Evolutionary conservation across 352 stramenopile genomes (phyloP).

Genomic region (Pythium sukuiense): DNA sequence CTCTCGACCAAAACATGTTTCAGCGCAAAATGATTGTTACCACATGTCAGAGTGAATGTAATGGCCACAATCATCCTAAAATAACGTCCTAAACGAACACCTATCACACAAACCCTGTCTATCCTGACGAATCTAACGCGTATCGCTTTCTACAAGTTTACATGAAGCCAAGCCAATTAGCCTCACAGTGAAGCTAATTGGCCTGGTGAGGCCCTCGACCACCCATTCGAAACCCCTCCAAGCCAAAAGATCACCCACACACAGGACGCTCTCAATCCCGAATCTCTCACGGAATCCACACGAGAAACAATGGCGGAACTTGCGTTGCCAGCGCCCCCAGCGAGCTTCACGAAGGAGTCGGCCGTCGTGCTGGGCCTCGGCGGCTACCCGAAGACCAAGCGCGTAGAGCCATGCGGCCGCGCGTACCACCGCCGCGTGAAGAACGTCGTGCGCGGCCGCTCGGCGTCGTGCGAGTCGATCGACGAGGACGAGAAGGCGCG

Average conservation of each 20-base stretch:
- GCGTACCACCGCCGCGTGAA: constrained; percentile 73
- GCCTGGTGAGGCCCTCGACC: neutral
- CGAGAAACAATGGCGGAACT: constrained; percentile 20
- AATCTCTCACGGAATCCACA: neutral
- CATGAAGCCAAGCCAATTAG: neutral
- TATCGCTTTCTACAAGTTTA: neutral
- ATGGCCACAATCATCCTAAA: neutral
- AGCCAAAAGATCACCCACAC: neutral
- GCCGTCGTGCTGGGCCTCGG: constrained; percentile 57
- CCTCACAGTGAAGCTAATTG: neutral
- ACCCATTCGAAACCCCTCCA: constrained; percentile 16
- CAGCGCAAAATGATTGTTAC: neutral
- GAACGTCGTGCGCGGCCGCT: constrained; percentile 73
- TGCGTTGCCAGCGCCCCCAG: constrained; percentile 53
- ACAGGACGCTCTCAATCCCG: neutral
- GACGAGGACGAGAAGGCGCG: constrained; percentile 64
- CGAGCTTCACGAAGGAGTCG: constrained; percentile 49
- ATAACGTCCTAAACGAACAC: neutral
- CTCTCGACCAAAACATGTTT: neutral
- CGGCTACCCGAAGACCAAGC: constrained; percentile 78
- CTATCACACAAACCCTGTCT: neutral
- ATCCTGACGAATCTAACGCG: neutral
- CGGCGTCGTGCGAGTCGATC: constrained; percentile 71
- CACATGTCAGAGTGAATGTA: neutral
- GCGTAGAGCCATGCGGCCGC: constrained; percentile 69